Evolutionary conservation across 2,329 filamentous ascomycete genomes (phyloP).

Genomic region (Grosmannia penicillata): DNA sequence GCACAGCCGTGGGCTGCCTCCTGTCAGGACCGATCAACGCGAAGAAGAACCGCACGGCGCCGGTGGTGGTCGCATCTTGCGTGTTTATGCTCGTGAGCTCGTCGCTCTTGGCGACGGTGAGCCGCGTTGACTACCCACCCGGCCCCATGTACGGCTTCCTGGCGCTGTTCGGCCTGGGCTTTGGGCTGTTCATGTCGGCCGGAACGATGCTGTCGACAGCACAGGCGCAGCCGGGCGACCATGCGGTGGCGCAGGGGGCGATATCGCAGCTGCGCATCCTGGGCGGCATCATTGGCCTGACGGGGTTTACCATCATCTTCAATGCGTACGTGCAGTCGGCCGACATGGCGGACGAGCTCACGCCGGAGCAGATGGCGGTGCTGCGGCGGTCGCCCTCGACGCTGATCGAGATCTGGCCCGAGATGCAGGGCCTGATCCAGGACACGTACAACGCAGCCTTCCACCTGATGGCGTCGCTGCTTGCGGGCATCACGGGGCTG

Average conservation of each 20-base stretch:
- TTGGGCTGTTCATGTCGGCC: conserved; percentile 41
- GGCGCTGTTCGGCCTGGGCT: conserved; percentile 41
- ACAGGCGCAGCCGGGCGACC: conserved; percentile 30
- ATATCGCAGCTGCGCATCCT: conserved; percentile 45
- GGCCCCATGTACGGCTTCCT: conserved; percentile 37
- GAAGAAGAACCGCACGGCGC: conserved; percentile 36
- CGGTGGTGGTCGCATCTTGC: conserved; percentile 32
- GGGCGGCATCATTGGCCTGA: conserved; percentile 43
- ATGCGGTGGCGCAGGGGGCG: conserved; percentile 44
- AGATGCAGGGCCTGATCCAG: conserved; percentile 7
- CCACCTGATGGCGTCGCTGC: conserved; percentile 8
- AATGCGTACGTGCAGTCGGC: conserved; percentile 24
- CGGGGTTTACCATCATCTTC: conserved; percentile 43
- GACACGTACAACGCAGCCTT: conserved; percentile 10
- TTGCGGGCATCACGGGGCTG: conserved; percentile 7
- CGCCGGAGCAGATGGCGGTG: conserved; percentile 8
- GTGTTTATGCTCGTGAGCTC: conserved; percentile 37
- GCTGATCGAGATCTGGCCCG: conserved; percentile 9
- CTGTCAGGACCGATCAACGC: conserved; percentile 37
- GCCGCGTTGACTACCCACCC: conserved; percentile 15
- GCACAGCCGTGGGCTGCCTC: conserved; percentile 41
- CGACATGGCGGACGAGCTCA: conserved; percentile 2
- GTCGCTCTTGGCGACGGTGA: conserved; percentile 32
- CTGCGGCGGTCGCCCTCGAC: conserved; percentile 11
- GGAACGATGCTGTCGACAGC: conserved; percentile 43